Percentiles rank a stretch among this genome's conserved stretches.
phyloP scores from a whole-genome alignment of 2,329 filamentous ascomycete species.

The Colletotrichum euphorbiae region DNA sequence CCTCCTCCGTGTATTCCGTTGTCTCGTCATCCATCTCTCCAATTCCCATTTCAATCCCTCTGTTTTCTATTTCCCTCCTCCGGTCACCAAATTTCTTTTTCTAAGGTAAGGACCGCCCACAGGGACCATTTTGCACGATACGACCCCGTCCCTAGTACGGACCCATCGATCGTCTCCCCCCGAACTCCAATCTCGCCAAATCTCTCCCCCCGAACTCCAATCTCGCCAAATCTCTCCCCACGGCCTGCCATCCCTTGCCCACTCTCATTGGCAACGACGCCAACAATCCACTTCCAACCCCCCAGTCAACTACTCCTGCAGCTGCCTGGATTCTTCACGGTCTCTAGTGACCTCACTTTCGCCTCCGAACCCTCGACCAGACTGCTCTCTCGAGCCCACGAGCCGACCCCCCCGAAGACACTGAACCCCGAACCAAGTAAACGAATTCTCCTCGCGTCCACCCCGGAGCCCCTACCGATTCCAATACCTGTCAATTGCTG shows the following conservation, averaged over 20 bases:
- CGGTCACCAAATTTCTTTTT: not conserved
- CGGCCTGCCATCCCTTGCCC: not conserved
- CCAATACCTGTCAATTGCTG: conserved; percentile 5
- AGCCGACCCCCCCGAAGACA: conserved; percentile 4
- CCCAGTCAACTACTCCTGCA: conserved; percentile 4
- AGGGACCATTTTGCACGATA: conserved; percentile 7
- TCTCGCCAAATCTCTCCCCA: conserved; percentile 12
- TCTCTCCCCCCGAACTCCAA: conserved; percentile 24
- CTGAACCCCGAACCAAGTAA: not conserved
- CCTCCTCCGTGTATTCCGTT: conserved; percentile 5
- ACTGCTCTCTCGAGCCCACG: not conserved
- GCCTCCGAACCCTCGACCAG: conserved; percentile 12
- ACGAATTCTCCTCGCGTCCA: not conserved
- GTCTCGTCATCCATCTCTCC: not conserved
- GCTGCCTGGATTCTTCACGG: not conserved
- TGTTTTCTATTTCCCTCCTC: not conserved
- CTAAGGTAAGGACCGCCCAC: not conserved
- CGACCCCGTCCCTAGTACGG: conserved; percentile 26
- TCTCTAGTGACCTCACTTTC: conserved; percentile 28
- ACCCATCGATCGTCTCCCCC: conserved; percentile 30
- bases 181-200: conserved; percentile 34
- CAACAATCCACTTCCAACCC: conserved; percentile 23
- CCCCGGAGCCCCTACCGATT: not conserved
- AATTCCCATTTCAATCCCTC: conserved; percentile 2
- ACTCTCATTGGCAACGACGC: not conserved